phyloP scores from a whole-genome alignment of 768 basidiomycete species.

The Lepiota venenata region DNA sequence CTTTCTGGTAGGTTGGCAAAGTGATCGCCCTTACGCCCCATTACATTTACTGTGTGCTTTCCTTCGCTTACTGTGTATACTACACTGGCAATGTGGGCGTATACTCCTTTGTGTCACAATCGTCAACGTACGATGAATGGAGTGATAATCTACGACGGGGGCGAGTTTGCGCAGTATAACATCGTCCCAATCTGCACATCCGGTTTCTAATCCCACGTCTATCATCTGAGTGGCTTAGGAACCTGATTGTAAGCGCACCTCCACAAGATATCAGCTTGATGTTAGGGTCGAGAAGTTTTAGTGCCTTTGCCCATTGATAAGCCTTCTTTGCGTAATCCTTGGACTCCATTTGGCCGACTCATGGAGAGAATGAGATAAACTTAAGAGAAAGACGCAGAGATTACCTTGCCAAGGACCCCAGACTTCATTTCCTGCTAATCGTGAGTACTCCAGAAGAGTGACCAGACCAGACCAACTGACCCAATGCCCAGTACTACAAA shows the following conservation, averaged over 20 bases:
- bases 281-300: conserved; percentile 51
- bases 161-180: conserved; percentile 37
- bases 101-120: background rate
- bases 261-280: conserved; percentile 58
- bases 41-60: conserved; percentile 49
- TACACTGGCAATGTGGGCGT: conserved; percentile 12
- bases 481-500: conserved; percentile 33
- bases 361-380: background rate
- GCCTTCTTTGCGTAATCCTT: conserved; percentile 54
- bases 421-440: conserved; percentile 50
- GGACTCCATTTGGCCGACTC: conserved; percentile 53
- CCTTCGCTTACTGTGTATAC: conserved; percentile 40
- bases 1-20: background rate
- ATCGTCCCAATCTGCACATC: conserved; percentile 40
- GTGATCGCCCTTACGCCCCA: conserved; percentile 36
- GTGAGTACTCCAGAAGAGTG: background rate
- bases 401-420: conserved; percentile 52
- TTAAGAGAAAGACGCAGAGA: background rate
- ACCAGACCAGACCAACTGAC: conserved; percentile 13
- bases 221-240: conserved; percentile 14
- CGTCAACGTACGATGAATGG: conserved; percentile 32
- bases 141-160: conserved; percentile 50
- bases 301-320: conserved; percentile 59
- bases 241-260: conserved; percentile 25
- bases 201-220: conserved; percentile 27